Conservation (phyloP, 768 basidiomycete genomes). For the Coprinopsis strossmayeri region DNA sequence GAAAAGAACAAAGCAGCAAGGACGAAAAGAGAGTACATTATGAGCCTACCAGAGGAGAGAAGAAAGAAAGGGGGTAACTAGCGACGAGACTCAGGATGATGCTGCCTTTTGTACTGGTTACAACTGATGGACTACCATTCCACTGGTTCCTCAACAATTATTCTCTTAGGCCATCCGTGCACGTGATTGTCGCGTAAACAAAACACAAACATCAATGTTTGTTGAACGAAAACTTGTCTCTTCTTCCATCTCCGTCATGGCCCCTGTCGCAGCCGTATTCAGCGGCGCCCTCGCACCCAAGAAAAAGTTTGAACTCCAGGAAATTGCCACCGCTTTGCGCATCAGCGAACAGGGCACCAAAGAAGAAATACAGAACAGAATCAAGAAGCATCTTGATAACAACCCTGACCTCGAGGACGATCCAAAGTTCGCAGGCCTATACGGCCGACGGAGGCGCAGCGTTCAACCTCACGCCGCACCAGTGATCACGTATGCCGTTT, state of each 20-base stretch:
- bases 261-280: conserved; percentile 34
- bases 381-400: conserved; percentile 54
- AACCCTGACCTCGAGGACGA: conserved; percentile 54
- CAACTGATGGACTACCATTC: background rate
- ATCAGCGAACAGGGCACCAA: conserved; percentile 53
- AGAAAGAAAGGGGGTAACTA: conserved; percentile 8
- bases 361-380: conserved; percentile 55
- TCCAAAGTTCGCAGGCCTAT: conserved; percentile 52
- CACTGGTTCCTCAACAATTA: background rate
- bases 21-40: conserved; percentile 17
- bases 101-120: background rate
- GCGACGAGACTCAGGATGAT: background rate
- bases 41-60: conserved; percentile 22
- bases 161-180: conserved; percentile 16
- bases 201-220: conserved; percentile 18
- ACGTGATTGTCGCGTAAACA: conserved; percentile 27
- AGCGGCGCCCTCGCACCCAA: conserved; percentile 54
- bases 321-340: conserved; percentile 48
- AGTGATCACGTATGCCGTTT: conserved; percentile 11
- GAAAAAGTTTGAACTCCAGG: conserved; percentile 63
- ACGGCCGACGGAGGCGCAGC: conserved; percentile 32
- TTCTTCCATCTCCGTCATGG: conserved; percentile 28
- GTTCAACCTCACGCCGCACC: conserved; percentile 30
- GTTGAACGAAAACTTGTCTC: conserved; percentile 13
- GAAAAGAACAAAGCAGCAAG: conserved; percentile 30